Base-by-base conservation (phyloP, 345 rosid genomes). In the Luvunga scandens region DNA sequence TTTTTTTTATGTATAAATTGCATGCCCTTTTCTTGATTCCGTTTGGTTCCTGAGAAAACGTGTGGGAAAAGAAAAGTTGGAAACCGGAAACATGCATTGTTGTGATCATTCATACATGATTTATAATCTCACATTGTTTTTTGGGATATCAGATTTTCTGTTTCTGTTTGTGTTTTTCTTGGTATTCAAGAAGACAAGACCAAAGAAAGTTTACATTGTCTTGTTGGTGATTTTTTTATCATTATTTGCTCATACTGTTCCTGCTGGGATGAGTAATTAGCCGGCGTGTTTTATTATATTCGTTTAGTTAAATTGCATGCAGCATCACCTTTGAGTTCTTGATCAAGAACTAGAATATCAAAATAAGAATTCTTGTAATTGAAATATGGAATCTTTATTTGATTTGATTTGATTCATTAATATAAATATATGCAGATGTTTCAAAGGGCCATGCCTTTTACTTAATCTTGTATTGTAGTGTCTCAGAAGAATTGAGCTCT, bases 21-120 rank as follows among this genome's bases (percentile, higher is more conserved):
- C 19, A n/a, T 24, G 10, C 28, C 27, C 5, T 60, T 24, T 42
- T 31, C 56, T 18, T 10, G 22, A 9, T 21, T 18, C 55, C 59
- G 36, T 57, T 72, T 48, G 64, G 70, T 78, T 45, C 28, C 31
- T 22, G 45, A 30, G 78, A 62, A 75, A 75, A 75, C 28, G 21
- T 33, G 13, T 22, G 63, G 33, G 62, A 8, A 53, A 71, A 28
- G 61, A 71, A 5, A 19, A 71, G 31, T 50, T 50, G 42, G 38
- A 27, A 61, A 3, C 9, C 6, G 8, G 38, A 38, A 61, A 7
- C 68, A 62, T 39, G 22, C 25, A 19, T 61, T 16, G 0, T 9
- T 16, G 31, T 70, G 16, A 45, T 45, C 50, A 45, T 13, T 45
- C 50, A 45, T 45, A 45, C 3, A 45, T 45, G 50, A 45, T 13